Percentiles rank a stretch among this genome's conserved stretches.
Evolutionary conservation across 768 basidiomycete genomes (phyloP).

Genomic region (Suillus sp.): DNA sequence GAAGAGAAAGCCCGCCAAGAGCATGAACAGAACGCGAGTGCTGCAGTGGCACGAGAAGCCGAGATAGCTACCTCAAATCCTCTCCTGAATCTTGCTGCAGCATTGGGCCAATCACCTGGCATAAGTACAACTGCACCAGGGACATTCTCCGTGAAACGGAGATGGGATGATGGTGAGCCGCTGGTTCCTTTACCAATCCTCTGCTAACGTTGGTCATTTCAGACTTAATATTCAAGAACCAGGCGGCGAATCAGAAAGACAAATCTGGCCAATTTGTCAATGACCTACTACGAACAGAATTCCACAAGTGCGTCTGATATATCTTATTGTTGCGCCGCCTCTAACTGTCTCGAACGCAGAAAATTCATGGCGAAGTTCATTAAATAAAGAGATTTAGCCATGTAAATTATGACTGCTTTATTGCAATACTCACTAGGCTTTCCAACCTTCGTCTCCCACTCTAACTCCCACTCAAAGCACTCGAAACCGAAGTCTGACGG

Average conservation of each 20-base stretch:
- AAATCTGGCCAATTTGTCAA: conserved; percentile 88
- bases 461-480: neutral
- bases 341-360: conserved; percentile 40
- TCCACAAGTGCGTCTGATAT: conserved; percentile 71
- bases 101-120: conserved; percentile 77
- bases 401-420: neutral
- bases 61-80: conserved; percentile 90
- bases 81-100: conserved; percentile 86
- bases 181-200: conserved; percentile 6
- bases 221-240: conserved; percentile 99
- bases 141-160: conserved; percentile 86
- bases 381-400: conserved; percentile 43
- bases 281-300: conserved; percentile 90
- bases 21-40: conserved; percentile 64
- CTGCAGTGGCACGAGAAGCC: conserved; percentile 66
- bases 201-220: conserved; percentile 18
- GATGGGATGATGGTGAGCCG: conserved; percentile 90
- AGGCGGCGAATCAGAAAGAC: conserved; percentile 71
- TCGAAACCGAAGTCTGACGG: neutral
- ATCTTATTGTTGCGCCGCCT: conserved; percentile 8
- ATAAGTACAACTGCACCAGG: conserved; percentile 75
- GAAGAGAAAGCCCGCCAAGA: conserved; percentile 89
- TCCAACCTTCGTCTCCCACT: neutral
- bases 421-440: neutral
- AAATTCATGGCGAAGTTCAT: conserved; percentile 94